Conservation (phyloP, 345 rosid genomes). For the Murraya koenigii region DNA sequence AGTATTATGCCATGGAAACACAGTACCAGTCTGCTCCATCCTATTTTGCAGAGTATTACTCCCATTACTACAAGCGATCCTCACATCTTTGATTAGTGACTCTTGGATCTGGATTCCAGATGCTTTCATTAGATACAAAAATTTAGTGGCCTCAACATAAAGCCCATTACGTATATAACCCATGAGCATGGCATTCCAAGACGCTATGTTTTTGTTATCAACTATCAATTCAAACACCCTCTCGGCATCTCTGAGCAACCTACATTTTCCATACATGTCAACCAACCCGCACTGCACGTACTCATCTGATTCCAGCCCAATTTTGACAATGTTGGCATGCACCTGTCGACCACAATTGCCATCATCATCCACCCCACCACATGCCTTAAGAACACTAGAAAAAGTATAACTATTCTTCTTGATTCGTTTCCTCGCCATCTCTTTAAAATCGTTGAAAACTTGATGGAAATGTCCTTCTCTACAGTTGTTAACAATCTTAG, state of each 20-base stretch:
- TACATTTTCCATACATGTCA: constrained; percentile 61
- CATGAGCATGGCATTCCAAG: constrained; percentile 62
- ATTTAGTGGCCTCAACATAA: constrained; percentile 53
- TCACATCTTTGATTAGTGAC: constrained; percentile 32
- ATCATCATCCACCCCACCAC: constrained; percentile 41
- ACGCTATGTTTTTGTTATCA: constrained; percentile 23
- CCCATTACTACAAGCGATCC: constrained; percentile 36
- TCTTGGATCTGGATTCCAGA: constrained; percentile 40
- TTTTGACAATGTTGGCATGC: constrained; percentile 56
- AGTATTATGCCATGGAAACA: not conserved
- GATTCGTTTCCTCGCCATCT: constrained; percentile 47
- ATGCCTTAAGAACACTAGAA: constrained; percentile 53
- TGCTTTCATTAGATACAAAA: constrained; percentile 65
- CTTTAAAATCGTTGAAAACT: constrained; percentile 43
- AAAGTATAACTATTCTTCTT: constrained; percentile 38
- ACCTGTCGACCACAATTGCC: constrained; percentile 50
- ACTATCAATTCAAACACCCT: constrained; percentile 35
- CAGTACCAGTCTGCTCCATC: not conserved
- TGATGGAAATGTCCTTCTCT: constrained; percentile 40
- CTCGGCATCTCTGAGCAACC: constrained; percentile 46
- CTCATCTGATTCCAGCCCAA: constrained; percentile 45
- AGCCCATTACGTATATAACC: constrained; percentile 46
- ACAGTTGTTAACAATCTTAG: constrained; percentile 49
- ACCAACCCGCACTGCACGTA: constrained; percentile 48
- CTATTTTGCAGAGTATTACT: not conserved